These are phyloP conservation scores for Candida sp. DNA, from an alignment of 1,139 yeast species.

Conservation along the genomic window DNA sequence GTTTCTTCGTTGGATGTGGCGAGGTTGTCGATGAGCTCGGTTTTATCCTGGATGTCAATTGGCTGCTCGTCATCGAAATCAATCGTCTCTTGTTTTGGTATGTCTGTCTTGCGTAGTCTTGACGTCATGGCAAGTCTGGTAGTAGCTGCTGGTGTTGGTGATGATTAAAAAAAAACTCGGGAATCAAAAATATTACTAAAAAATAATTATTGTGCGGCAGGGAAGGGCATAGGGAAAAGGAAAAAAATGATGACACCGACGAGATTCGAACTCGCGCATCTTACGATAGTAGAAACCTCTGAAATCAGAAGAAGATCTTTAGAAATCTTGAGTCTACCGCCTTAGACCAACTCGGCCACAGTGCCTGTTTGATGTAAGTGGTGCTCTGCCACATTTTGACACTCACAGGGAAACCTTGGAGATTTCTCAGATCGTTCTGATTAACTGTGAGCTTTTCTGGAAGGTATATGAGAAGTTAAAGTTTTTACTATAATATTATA, in stretches of 20 bases:
- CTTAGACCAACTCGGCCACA: conserved; percentile 6
- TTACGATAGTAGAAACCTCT: conserved; percentile 5
- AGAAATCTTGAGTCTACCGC: conserved; percentile 2
- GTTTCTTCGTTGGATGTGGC: background rate
- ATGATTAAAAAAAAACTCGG: no score
- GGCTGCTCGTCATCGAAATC: background rate
- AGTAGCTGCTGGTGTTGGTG: background rate
- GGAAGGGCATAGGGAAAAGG: no score
- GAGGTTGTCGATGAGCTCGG: background rate
- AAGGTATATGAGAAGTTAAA: no score
- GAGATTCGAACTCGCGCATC: conserved; percentile 5
- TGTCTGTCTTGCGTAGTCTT: conserved; percentile 2
- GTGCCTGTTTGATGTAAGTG: background rate
- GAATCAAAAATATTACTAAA: no score
- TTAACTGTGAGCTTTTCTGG: no score
- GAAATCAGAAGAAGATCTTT: background rate
- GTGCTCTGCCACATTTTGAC: background rate
- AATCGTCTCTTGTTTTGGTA: background rate
- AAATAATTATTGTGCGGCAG: no score
- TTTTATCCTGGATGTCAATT: conserved; percentile 2
- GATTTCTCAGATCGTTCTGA: no score
- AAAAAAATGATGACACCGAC: conserved; percentile 4
- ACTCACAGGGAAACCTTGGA: background rate
- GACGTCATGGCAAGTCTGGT: background rate
- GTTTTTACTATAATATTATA: no score